Evolutionary conservation across 352 stramenopile genomes (phyloP), one percentile per base, ranked within the genome.

Genomic region (Pythium aquatile): DNA sequence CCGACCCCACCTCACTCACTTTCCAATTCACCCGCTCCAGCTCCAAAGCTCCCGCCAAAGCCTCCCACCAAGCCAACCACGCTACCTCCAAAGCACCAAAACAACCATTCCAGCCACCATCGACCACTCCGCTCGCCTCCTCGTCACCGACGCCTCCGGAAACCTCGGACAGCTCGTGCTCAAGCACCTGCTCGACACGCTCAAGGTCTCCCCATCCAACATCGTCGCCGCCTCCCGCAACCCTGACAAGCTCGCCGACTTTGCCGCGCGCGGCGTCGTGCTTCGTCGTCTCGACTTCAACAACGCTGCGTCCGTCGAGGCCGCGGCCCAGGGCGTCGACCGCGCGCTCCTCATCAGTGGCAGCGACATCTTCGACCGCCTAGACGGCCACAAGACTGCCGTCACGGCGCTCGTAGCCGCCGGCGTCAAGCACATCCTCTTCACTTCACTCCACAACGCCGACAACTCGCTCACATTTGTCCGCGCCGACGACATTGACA

Each of bases 101-200:
- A n/a, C n/a, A n/a, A n/a, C n/a, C n/a, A n/a, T n/a, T n/a, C n/a
- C n/a, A n/a, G n/a, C n/a, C n/a, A n/a, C n/a, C n/a, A n/a, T n/a
- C n/a, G n/a, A n/a, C n/a, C n/a, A n/a, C n/a, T n/a, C n/a, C 52
- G 52, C 59, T 7, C 65, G 54, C 6, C 64, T 75, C 7, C 68
- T 75, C 32, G 57, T 75, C 42, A 75, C 68, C 1, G 68, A 63
- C 16, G 68, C 63, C 39, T 71, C 68, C 7, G 68, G 68, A 2
- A 47, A 65, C 4, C 64, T 75, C 56, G 68, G 68, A 2, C 58
- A 56, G 26, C 26, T 54, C 39, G 32, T 66, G 2, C 24, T 75
- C 42, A 40, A 35, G 40, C 68, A 75, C 64, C 35, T 75, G 32
- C 58, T 75, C 29, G 49, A 75, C 55, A 68, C 68, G 52, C 59